Evolutionary conservation across 306 rosid species (phyloP).

Genomic region (Dicorynia guianensis): DNA sequence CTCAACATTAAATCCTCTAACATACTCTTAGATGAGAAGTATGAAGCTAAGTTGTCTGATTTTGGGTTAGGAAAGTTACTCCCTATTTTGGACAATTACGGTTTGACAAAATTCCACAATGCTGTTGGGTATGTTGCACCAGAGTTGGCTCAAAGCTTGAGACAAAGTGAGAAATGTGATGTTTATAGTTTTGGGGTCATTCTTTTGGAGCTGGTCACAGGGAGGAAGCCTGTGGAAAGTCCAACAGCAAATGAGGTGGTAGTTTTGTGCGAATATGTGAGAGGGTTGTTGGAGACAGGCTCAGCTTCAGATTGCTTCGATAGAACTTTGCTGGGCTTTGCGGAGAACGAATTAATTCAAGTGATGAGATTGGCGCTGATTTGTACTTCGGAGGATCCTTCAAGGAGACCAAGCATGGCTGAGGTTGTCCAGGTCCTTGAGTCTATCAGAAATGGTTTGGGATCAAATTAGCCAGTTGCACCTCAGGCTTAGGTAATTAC

Average conservation of each 20-base stretch:
- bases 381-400: slow-evolving; percentile 88
- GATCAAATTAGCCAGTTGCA: slow-evolving; percentile 46
- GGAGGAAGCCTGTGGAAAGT: slow-evolving; percentile 98
- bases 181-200: slow-evolving; percentile 93
- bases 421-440: slow-evolving; percentile 98
- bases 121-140: slow-evolving; percentile 96
- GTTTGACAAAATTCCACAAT: slow-evolving; percentile 81
- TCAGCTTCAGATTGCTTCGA: slow-evolving; percentile 89
- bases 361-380: slow-evolving; percentile 90
- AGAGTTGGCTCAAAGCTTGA: slow-evolving; percentile 88
- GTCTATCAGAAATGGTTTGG: slow-evolving; percentile 90
- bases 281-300: slow-evolving; percentile 75
- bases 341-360: slow-evolving; percentile 89
- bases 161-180: slow-evolving; percentile 92
- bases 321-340: slow-evolving; percentile 70
- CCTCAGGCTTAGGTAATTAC: slow-evolving; percentile 30
- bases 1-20: slow-evolving; percentile 94
- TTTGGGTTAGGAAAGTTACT: slow-evolving; percentile 90
- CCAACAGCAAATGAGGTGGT: slow-evolving; percentile 80
- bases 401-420: slow-evolving; percentile 96
- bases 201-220: slow-evolving; percentile 94
- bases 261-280: slow-evolving; percentile 88
- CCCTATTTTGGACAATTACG: slow-evolving; percentile 84
- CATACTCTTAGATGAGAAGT: slow-evolving; percentile 84
- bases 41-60: slow-evolving; percentile 87